A percentile compares a stretch with the other conserved stretches of the same genome.
These are phyloP conservation scores for Hyphodiscus sp. DNA, from an alignment of 2,329 filamentous ascomycete species.

Conservation along the genomic window DNA sequence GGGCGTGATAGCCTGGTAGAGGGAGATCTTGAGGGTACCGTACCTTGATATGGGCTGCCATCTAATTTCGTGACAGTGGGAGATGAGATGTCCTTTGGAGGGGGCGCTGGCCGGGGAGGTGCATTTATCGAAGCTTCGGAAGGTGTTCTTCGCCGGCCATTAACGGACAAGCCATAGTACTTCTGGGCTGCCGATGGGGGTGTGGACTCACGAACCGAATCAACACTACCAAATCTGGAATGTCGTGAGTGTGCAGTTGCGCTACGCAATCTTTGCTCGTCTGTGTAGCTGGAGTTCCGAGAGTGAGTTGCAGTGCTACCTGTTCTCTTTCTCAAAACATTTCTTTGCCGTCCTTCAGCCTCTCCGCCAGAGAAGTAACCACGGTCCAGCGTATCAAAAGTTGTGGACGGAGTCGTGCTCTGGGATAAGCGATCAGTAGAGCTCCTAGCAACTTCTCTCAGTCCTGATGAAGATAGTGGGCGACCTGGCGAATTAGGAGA, in stretches of 20 bases:
- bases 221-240: slow-evolving; percentile 71
- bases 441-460: slow-evolving; percentile 19
- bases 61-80: slow-evolving; percentile 55
- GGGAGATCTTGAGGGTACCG: slow-evolving; percentile 36
- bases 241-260: slow-evolving; percentile 63
- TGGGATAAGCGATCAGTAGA: slow-evolving; percentile 29
- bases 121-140: slow-evolving; percentile 48
- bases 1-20: slow-evolving; percentile 36
- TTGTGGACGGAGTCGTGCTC: slow-evolving; percentile 38
- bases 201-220: slow-evolving; percentile 60
- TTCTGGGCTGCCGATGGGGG: slow-evolving; percentile 61
- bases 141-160: slow-evolving; percentile 31
- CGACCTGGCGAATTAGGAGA: slow-evolving; percentile 23
- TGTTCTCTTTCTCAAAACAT: slow-evolving; percentile 69
- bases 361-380: slow-evolving; percentile 94
- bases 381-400: slow-evolving; percentile 52
- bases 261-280: slow-evolving; percentile 64
- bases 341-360: slow-evolving; percentile 66
- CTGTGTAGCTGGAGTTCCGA: slow-evolving; percentile 68
- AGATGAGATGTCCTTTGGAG: slow-evolving; percentile 46
- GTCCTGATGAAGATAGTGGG: slow-evolving; percentile 21
- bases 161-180: slow-evolving; percentile 51
- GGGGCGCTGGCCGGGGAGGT: slow-evolving; percentile 54
- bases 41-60: slow-evolving; percentile 19
- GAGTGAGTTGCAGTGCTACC: slow-evolving; percentile 56